phyloP scores from a whole-genome alignment of 306 rosid species.

The Castanospermum australe region DNA sequence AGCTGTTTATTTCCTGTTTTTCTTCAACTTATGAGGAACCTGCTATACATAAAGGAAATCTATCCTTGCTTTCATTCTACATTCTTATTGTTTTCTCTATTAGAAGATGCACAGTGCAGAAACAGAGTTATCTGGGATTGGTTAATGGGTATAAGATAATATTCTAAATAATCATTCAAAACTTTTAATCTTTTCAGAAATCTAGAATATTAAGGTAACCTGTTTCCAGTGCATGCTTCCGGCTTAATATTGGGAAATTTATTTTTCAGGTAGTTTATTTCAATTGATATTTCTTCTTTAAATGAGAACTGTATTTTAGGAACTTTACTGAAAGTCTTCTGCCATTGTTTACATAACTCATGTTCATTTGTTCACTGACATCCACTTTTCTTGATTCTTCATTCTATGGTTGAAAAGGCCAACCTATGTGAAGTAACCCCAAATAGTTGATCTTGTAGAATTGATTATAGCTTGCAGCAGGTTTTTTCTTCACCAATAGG shows the following conservation, averaged over 20 bases:
- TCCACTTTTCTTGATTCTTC: not conserved
- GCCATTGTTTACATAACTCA: not conserved
- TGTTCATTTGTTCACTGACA: not conserved
- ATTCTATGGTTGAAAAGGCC: conserved; percentile 5
- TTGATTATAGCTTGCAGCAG: conserved; percentile 4
- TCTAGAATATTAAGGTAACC: not conserved
- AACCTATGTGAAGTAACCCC: conserved; percentile 9
- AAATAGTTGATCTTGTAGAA: not conserved
- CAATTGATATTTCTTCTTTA: not conserved
- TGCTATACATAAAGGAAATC: conserved; percentile 16
- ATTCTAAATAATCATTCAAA: not conserved
- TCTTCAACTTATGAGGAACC: conserved; percentile 1
- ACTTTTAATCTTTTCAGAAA: not conserved
- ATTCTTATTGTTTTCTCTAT: not conserved
- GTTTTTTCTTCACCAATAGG: not conserved
- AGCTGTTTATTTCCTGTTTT: conserved; percentile 18
- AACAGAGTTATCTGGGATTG: conserved; percentile 11
- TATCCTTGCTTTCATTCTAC: conserved; percentile 17
- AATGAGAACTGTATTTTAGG: not conserved
- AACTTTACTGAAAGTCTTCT: not conserved
- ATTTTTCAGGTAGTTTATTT: not conserved
- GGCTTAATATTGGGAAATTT: not conserved
- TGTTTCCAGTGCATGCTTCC: conserved; percentile 9
- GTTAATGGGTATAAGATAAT: not conserved
- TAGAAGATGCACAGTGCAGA: not conserved